Percentiles rank a stretch among this genome's conserved stretches.
These are phyloP conservation scores for Aspergillus ochraceoroseus DNA, from an alignment of 2,329 filamentous ascomycete genomes.

Conservation along the genomic window DNA sequence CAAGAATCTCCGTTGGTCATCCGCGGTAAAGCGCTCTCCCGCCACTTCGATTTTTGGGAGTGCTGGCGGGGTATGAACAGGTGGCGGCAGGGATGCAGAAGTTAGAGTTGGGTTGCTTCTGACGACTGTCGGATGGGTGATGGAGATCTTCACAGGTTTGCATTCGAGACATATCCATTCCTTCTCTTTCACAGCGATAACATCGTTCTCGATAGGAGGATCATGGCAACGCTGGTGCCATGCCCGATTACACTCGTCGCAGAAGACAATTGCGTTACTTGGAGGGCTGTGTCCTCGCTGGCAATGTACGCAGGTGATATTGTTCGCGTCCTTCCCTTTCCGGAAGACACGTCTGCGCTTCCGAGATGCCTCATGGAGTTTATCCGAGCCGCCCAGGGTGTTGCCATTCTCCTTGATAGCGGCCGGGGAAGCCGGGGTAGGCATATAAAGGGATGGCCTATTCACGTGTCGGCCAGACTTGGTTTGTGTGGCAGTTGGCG, in stretches of 20 bases:
- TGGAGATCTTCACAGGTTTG: constrained; percentile 45
- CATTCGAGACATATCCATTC: constrained; percentile 70
- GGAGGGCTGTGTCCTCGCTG: constrained; percentile 64
- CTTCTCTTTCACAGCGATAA: constrained; percentile 60
- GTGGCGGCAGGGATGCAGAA: constrained; percentile 6
- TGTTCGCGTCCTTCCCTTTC: constrained; percentile 41
- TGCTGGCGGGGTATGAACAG: constrained; percentile 15
- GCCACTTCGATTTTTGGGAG: constrained; percentile 25
- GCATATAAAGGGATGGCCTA: constrained; percentile 60
- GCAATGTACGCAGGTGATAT: constrained; percentile 64
- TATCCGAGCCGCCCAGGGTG: constrained; percentile 10
- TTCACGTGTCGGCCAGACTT: constrained; percentile 69
- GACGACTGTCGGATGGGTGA: constrained; percentile 39
- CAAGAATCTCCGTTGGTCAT: constrained; percentile 60
- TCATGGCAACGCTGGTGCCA: constrained; percentile 82
- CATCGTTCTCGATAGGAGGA: constrained; percentile 65
- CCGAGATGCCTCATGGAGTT: constrained; percentile 35
- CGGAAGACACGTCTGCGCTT: constrained; percentile 54
- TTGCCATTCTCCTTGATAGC: constrained; percentile 19
- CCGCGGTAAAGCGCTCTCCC: constrained; percentile 27
- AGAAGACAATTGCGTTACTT: constrained; percentile 80
- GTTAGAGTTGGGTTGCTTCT: constrained; percentile 26
- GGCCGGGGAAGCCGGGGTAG: constrained; percentile 38
- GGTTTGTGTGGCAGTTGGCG: constrained; percentile 60
- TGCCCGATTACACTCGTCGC: constrained; percentile 70